Percentiles rank a stretch among this genome's conserved stretches.
Conservation (phyloP, 75 land plant species). For the Adiantum capillusveneris region DNA sequence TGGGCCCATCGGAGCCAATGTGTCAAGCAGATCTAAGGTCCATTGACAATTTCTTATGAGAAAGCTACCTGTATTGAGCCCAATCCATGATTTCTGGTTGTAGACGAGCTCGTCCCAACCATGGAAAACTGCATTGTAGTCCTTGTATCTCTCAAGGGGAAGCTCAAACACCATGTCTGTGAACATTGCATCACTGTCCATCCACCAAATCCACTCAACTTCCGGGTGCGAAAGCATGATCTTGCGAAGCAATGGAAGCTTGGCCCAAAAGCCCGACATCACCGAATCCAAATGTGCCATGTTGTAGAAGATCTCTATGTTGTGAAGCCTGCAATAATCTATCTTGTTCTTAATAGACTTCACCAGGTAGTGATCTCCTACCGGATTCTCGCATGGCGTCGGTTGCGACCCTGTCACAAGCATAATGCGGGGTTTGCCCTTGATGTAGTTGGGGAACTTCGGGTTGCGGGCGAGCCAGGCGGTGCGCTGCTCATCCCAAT, state of each 20-base stretch:
- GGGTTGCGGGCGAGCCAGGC: conserved; percentile 45
- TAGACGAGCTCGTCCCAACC: conserved; percentile 67
- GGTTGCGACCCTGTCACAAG: conserved; percentile 77
- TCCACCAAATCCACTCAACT: conserved; percentile 78
- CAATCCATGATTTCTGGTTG: conserved; percentile 56
- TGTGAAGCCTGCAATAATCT: conserved; percentile 73
- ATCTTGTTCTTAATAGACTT: conserved; percentile 74
- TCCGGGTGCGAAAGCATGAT: conserved; percentile 71
- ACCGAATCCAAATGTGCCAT: conserved; percentile 59
- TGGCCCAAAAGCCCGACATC: conserved; percentile 71
- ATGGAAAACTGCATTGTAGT: conserved; percentile 61
- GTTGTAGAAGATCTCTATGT: conserved; percentile 69
- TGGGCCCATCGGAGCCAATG: conserved; percentile 83
- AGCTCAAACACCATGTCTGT: conserved; percentile 82
- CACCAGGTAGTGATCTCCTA: conserved; percentile 69
- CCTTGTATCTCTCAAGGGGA: conserved; percentile 49
- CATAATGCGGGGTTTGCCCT: conserved; percentile 50
- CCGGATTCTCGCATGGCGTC: conserved; percentile 52
- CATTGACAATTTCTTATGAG: conserved; percentile 77
- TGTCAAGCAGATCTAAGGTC: conserved; percentile 75
- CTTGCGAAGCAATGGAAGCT: conserved; percentile 61
- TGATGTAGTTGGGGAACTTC: conserved; percentile 22
- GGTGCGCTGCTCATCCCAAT: conserved; percentile 68
- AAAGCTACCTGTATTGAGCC: conserved; percentile 72
- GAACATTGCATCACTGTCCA: conserved; percentile 66